Evolutionary conservation across 768 basidiomycete species (phyloP).

Genomic region (Cyclocybe cylindracea): DNA sequence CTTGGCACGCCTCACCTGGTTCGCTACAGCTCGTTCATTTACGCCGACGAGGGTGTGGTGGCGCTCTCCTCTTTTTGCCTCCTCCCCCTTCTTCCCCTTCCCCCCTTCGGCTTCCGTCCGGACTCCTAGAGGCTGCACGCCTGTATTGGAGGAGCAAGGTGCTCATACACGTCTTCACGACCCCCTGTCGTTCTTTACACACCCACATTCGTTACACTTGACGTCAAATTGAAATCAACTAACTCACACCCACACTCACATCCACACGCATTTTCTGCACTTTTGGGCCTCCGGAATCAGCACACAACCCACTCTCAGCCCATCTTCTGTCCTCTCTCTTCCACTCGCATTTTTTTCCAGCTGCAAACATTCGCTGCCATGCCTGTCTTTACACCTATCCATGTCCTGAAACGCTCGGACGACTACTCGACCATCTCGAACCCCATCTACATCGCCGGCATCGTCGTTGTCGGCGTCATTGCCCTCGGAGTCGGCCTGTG

Average conservation of each 20-base stretch:
- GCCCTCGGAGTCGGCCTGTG: slow-evolving; percentile 39
- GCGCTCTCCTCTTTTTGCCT: background rate
- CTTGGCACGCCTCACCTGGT: no score
- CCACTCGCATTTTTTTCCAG: no score
- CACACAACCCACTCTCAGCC: no score
- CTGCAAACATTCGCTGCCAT: slow-evolving; percentile 10
- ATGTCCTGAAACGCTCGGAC: background rate
- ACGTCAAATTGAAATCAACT: background rate
- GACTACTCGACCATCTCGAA: slow-evolving; percentile 15
- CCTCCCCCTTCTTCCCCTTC: slow-evolving; percentile 6
- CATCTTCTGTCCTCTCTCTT: no score
- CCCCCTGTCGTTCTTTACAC: slow-evolving; percentile 13
- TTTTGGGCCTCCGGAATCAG: no score
- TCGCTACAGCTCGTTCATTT: no score
- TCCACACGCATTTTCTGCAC: no score
- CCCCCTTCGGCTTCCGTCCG: no score
- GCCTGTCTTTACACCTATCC: slow-evolving; percentile 14
- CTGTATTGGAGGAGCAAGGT: no score
- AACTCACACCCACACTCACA: background rate
- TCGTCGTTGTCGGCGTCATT: slow-evolving; percentile 46
- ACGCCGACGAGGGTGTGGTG: no score
- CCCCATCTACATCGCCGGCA: slow-evolving; percentile 49
- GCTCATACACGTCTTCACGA: slow-evolving; percentile 10
- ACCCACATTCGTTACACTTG: slow-evolving; percentile 10
- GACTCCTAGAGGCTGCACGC: no score